A percentile compares a stretch with the other conserved stretches of the same genome.
Conservation (phyloP, 75 land plant species). For the Selaginella moellendorffii region DNA sequence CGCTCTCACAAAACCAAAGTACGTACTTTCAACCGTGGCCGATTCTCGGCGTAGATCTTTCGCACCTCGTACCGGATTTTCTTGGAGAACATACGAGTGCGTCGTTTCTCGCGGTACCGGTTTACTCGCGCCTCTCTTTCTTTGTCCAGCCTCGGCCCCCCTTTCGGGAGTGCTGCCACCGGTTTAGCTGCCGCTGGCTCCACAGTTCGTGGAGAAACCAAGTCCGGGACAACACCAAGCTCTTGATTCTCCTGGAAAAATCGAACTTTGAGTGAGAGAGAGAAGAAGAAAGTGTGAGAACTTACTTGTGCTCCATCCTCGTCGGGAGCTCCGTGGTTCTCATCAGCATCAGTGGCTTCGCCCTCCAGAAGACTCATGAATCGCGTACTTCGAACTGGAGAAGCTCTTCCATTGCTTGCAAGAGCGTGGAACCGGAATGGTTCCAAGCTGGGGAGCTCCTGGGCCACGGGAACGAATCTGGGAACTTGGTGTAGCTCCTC, state of each 20-base stretch:
- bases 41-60: slow-evolving; percentile 63
- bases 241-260: slow-evolving; percentile 8
- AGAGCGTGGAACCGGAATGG: not conserved
- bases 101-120: slow-evolving; percentile 66
- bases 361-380: slow-evolving; percentile 8
- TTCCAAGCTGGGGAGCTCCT: not conserved
- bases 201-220: slow-evolving; percentile 8
- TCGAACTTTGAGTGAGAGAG: no score
- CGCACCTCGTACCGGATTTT: slow-evolving; percentile 68
- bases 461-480: slow-evolving; percentile 8
- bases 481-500: slow-evolving; percentile 14
- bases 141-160: slow-evolving; percentile 16
- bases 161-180: not conserved
- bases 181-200: slow-evolving; percentile 21
- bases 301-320: slow-evolving; percentile 32
- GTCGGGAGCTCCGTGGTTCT: slow-evolving; percentile 16
- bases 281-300: not conserved
- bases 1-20: no score
- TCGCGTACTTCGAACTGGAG: not conserved
- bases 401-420: not conserved
- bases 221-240: slow-evolving; percentile 11
- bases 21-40: slow-evolving; percentile 63
- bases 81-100: slow-evolving; percentile 67
- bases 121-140: slow-evolving; percentile 52
- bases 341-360: slow-evolving; percentile 4